Conservation (phyloP, 139 green algal genomes). For the Chlamydomonas schloesseri region DNA sequence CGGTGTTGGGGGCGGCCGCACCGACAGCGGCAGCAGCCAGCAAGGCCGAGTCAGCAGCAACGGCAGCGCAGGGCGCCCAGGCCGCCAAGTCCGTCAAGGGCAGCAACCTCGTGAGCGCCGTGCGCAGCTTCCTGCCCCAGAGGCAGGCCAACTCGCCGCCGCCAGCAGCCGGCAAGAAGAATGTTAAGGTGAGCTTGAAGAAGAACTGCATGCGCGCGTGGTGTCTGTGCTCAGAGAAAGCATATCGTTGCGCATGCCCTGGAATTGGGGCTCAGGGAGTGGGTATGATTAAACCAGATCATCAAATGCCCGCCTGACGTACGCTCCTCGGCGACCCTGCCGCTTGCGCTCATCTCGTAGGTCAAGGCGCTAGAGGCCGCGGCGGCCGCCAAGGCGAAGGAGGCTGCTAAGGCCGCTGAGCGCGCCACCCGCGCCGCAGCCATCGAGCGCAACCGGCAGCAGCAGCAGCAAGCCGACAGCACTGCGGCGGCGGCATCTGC, state of each 20-base stretch:
- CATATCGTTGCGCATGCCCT: too few relatives aligned
- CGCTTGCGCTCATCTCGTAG: too few relatives aligned
- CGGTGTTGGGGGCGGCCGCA: not conserved
- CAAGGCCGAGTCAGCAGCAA: not conserved
- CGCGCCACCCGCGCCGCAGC: slow-evolving; percentile 38
- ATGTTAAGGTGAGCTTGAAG: slow-evolving; percentile 66
- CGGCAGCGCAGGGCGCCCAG: not conserved
- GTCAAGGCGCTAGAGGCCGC: slow-evolving; percentile 81
- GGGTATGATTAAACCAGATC: too few relatives aligned
- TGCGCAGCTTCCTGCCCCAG: slow-evolving; percentile 79
- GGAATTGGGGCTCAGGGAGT: too few relatives aligned
- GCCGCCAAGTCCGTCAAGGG: slow-evolving; percentile 15
- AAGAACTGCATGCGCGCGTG: too few relatives aligned
- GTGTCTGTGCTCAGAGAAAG: too few relatives aligned
- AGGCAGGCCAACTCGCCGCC: slow-evolving; percentile 47
- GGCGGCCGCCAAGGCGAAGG: slow-evolving; percentile 60
- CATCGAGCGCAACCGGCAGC: slow-evolving; percentile 25
- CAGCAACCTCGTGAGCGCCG: slow-evolving; percentile 73
- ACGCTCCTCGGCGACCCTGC: too few relatives aligned
- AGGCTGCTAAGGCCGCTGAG: slow-evolving; percentile 47
- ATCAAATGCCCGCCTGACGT: too few relatives aligned
- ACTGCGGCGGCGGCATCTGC: not conserved
- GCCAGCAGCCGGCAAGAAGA: slow-evolving; percentile 71
- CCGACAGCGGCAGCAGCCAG: not conserved
- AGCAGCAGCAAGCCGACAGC: not conserved